Base-by-base conservation (phyloP, 306 rosid species). In the Datisca glomerata region DNA sequence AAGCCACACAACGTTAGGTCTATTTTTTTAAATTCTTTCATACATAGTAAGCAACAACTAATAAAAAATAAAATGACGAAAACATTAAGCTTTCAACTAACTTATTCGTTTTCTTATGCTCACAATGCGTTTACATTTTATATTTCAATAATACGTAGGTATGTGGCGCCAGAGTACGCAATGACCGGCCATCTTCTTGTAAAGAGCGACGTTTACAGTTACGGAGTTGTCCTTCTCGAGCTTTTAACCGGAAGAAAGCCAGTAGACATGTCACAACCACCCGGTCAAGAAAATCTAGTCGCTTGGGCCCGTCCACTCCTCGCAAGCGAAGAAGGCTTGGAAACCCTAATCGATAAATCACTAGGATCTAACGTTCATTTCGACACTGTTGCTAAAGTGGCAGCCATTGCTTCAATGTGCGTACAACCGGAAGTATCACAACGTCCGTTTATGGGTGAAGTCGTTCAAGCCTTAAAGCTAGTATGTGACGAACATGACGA, bases 151-250 rank as follows among this genome's bases (percentile, higher is more conserved):
- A 20, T 44, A 43, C 10, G 3, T 68, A 86, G 96, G 50, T 86
- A 86, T 14, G 94, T 81, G 61, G 96, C 93, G 9, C 96, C 96
- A 0, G 96, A 86, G 54, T 86, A 86, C 58, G 94, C 94, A 7
- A 86, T 86, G 94, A 86, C 91, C 1, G 96, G 96, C 0, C 96
- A 86, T 73, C 81, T 86, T 65, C 96, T 81, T 18, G 86, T 86
- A 14, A 81, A 81, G 71, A 86, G 96, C 40, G 96, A 86, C 50
- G 96, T 86, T 36, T 86, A 81, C 43, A 86, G 96, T 67, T 86
- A 86, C 8, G 96, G 96, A 12, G 93, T 86, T 38, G 96, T 86
- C 58, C 93, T 86, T 25, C 91, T 86, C 7, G 96, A 86, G 65
- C 83, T 86, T 66, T 61, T 86, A 53, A 69, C 78, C 0, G 93